phyloP scores from a whole-genome alignment of 768 basidiomycete genomes.

The Collybiopsis confluens region DNA sequence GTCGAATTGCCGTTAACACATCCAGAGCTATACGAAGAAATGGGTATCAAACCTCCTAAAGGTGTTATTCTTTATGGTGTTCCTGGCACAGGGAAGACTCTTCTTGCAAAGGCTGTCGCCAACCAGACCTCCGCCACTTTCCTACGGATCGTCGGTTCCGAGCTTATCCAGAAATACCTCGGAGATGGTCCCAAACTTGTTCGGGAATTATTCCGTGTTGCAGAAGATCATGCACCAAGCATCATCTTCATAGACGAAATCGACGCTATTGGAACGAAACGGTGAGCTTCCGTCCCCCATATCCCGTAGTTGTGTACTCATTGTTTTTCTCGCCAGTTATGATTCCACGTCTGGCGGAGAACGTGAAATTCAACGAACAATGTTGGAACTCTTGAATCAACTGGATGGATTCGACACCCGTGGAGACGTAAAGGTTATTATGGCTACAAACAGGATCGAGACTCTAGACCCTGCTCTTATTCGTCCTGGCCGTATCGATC shows the following conservation, averaged over 20 bases:
- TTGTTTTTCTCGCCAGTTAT: conserved; percentile 51
- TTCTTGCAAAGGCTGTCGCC: conserved; percentile 95
- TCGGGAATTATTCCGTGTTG: conserved; percentile 93
- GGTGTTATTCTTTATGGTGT: conserved; percentile 99
- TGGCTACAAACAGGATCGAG: conserved; percentile 99
- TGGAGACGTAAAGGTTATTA: conserved; percentile 99
- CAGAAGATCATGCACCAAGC: conserved; percentile 96
- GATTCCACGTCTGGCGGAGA: conserved; percentile 99
- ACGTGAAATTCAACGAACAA: conserved; percentile 98
- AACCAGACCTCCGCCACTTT: conserved; percentile 99
- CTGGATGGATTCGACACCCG: conserved; percentile 99
- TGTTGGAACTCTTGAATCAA: conserved; percentile 98
- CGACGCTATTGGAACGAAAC: conserved; percentile 96
- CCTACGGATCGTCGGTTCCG: conserved; percentile 94
- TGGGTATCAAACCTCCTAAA: conserved; percentile 99
- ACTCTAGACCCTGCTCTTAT: conserved; percentile 96
- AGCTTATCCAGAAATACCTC: conserved; percentile 98
- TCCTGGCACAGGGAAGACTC: conserved; percentile 96
- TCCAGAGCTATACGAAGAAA: conserved; percentile 98
- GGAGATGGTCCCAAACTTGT: conserved; percentile 99
- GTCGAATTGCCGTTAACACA: conserved; percentile 97
- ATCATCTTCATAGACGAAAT: conserved; percentile 99
- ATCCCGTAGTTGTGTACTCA: background rate
- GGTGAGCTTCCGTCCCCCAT: conserved; percentile 43
- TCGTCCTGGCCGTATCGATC: conserved; percentile 96